Evolutionary conservation across 2,329 filamentous ascomycete species (phyloP), one percentile per base, ranked within the genome.

Genomic region (Claviceps monticola): DNA sequence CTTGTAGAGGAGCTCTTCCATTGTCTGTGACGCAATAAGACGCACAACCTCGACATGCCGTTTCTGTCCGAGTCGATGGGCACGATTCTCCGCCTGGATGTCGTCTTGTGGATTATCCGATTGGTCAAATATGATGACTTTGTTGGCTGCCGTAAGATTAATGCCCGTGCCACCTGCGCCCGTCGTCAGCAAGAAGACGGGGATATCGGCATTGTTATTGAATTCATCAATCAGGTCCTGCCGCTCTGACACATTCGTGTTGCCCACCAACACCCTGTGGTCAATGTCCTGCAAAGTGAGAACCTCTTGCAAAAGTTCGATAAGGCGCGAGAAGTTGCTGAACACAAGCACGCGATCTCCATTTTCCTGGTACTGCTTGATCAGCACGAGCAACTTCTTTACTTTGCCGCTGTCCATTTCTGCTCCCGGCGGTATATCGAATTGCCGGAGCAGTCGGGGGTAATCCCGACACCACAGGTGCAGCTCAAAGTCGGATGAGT

Each of bases 61-160:
- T 34, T 80, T 90, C 71, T 98, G 93, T 0, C 93, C 93, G 8
- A 98, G 87, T 14, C 93, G 84, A 68, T 98, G 93, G 0, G 93
- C 93, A 17, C 93, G 83, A 66, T 98, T 97, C 72, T 97, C 93
- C 0, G 93, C 93, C 66, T 98, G 93, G n/a, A 95, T 83, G 63
- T 98, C 93, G 59, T 97, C 91, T 64, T 98, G 93, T 0, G 93
- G 93, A 60, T 98, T 98, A 71, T 96, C 95, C n/a, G 84, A 88
- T 56, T 86, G 86, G 67, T 98, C 93, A 65, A 97, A 96, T 61
- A 98, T 93, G 67, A 98, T 81, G 59, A 98, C 91, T 69, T 96
- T 97, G 72, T 97, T 97, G 4, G 93, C 93, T 38, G 86, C 87
- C 7, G 91, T 93, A 51, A 98, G 71, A 67, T 98, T 98, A 71